Base-by-base conservation (phyloP, 1,139 yeast genomes). In the Candida tetrigidarum region DNA sequence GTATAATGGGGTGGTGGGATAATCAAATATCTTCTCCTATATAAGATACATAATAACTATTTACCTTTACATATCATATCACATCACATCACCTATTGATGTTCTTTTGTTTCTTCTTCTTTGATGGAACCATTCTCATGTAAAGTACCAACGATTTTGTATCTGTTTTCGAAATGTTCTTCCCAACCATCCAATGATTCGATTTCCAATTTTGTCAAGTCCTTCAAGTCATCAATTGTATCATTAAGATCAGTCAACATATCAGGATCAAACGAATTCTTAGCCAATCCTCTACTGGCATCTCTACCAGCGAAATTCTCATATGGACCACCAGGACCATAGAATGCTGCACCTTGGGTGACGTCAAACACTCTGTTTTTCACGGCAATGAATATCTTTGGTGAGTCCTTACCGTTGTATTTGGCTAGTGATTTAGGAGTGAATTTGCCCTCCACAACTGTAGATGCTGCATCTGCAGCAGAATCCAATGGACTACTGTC, bases 271-370 rank as follows among this genome's bases (percentile, higher is more conserved):
- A 93, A 93, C 27, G 96, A 87, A 64, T 92, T 93, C 58, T 81
- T 74, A 1, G 98, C 97, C 50, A 93, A 77, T 0, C 99, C 99
- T 53, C 99, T 74, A 2, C 96, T 86, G 2, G 99, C 98, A 67
- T 93, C 99, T 54, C 90, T 86, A 3, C 99, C 99, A 1, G 98
- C 98, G 73, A 93, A 93, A 61, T 90, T 91, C 46, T 87, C 85
- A 65, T 93, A 93, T 0, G 98, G 96, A 0, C 98, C 97, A 18
- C 95, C 91, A 3, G 99, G 99, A 0, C 99, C 99, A 61, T 95
- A 93, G 62, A 93, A 93, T 42, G 82, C 78, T 50, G 91, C 81
- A 0, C 97, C 97, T 19, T 76, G 74, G 9, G 89, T 73, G 20
- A 91, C 97, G 60, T 93, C 97, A 60, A 80, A 93, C 4, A 93